Base-by-base conservation (phyloP, 1,139 yeast genomes). In the Tardiomyces depauwii region DNA sequence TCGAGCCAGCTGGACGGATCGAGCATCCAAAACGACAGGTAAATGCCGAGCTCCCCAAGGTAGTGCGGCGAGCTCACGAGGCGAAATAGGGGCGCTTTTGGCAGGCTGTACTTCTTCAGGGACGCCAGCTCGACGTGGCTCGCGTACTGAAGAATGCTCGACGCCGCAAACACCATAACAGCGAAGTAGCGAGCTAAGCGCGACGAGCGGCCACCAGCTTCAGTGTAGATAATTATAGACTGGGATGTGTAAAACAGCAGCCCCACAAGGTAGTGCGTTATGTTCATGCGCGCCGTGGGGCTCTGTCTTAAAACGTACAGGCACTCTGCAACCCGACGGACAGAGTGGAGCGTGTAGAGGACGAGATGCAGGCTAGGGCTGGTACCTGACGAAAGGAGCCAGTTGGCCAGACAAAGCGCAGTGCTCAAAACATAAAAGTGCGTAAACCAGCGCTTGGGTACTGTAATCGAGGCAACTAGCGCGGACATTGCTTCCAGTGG, bases 231-330 rank as follows among this genome's bases (percentile, higher is more conserved):
- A 46, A 64, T 54, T 54, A 70, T 50, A 45, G 53, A 49, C 60
- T 68, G 49, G 63, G 45, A 52, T 64, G 74, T 46, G 56, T 89
- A 89, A 59, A 82, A 88, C 51, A 71, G 65, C 5, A 84, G 42
- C 0, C 96, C 97, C 14, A 77, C 85, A 1, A 81, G 41, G 57
- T 86, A 89, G 62, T 89, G 96, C 2, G 80, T 68, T 27, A 85
- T 51, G 59, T 88, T 86, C 69, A 89, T 88, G 46, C 73, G 70
- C 0, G 93, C 72, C 0, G 60, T 56, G 13, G 67, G 53, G 14
- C 73, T 67, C 54, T 74, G 75, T 30, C 68, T 73, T 44, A 77
- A 71, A 21, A 85, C 66, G 40, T 56, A 67, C 1, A 68, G 47
- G 45, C 87, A 78, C 60, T 89, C 97, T 39, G 65, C 61, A 9